Base-by-base conservation (phyloP, 805 yeast genomes). In the Pichia nakasei region DNA sequence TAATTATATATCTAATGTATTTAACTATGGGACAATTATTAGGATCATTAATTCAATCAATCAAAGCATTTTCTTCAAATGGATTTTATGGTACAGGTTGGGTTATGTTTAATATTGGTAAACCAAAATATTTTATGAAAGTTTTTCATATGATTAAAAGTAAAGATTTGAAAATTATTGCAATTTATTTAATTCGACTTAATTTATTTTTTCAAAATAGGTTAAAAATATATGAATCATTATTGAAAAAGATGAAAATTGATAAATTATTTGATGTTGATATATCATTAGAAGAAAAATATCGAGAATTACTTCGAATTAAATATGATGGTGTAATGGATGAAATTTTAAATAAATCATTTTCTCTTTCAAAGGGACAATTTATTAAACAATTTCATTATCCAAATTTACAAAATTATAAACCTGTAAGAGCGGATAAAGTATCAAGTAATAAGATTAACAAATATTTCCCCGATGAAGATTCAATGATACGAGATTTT, bases 81-180 rank as follows among this genome's bases (percentile, higher is more conserved):
- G 36, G 26, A 9, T 48, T 48, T 37, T 19, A 35, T 3, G 49
- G 52, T 3, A 22, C 42, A 9, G 42, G 38, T 7, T 34, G 46
- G 42, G 4, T 17, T 3, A 3, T 17, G 3, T 20, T 22, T 21
- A 21, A 22, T 11, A 20, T 42, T 15, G 15, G 12, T 18, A 34
- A 31, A 3, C 13, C 22, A 2, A n/a, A 33, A 9, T 20, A 9
- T 17, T 36, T 48, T 13, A 35, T 48, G 39, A n/a, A 18, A 9
- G 13, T 41, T 3, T 41, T 48, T 12, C n/a, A 31, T 9, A 33
- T 38, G 13, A n/a, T 48, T 18, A 17, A 29, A 27, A 27, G 20
- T 9, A 15, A 13, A 4, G 39, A 38, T 8, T 39, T 38, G 9
- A 38, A 44, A 17, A 18, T 40, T n/a, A 4, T 34, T 11, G 44